Evolutionary conservation across 768 basidiomycete genomes (phyloP), one percentile per base, ranked within the genome.

Genomic region (Butyriboletus loyo): DNA sequence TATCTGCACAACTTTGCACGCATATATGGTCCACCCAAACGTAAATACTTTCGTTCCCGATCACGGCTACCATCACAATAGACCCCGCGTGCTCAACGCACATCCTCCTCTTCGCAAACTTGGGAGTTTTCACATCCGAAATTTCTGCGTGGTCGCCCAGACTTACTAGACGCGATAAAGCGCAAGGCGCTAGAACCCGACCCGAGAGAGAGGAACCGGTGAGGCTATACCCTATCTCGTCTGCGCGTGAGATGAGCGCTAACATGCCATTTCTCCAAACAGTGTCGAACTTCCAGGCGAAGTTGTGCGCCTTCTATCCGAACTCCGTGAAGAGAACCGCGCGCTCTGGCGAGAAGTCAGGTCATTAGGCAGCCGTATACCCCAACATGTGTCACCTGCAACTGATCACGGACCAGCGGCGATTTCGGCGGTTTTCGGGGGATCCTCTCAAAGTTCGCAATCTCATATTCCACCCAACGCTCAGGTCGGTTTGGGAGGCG

Each of bases 71-170:
- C 25, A 28, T 49, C 49, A 21, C 40, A 32, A 56, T 67, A 89
- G 82, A 89, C 89, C 5, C 89, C 89, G 24, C 86, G 91, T 43
- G 86, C 89, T 6, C 87, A 91, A 64, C 82, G 89, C 57, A 87
- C 88, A 0, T 86, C 89, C 13, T 79, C 85, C 13, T 85, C 89
- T 63, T 83, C 86, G 32, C 89, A 92, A 70, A 87, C 84, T 4
- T 92, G 89, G 89, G 90, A 92, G 66, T 92, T 94, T 68, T 88
- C 86, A 5, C 91, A 94, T 66, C 84, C 84, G 69, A 89, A 91
- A 62, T 92, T 93, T 69, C 75, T 90, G 21, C 86, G 88, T 38
- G 90, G 83, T 0, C 81, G 88, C 10, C 84, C 86, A 24, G 90
- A 92, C 66, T 75, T 92, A 38, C 76, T 92, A 11, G 89, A 92